These are phyloP conservation scores for Ramaria sp. DNA, from an alignment of 768 basidiomycete species.

Conservation along the genomic window DNA sequence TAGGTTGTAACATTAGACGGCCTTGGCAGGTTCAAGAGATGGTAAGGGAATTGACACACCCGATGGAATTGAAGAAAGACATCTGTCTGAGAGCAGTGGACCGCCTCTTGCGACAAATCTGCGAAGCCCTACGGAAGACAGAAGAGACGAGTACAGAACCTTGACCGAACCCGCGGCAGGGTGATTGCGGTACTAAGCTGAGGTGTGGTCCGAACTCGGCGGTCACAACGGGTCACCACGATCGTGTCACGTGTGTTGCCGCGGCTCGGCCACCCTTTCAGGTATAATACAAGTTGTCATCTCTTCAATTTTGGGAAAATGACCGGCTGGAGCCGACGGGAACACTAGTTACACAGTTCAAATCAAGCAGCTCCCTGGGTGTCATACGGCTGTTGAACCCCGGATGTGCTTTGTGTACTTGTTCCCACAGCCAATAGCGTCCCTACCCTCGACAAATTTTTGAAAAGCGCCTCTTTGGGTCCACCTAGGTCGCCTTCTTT, in stretches of 20 bases:
- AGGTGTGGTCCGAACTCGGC: not conserved
- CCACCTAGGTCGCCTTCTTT: not conserved
- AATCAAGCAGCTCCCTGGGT: too few relatives aligned
- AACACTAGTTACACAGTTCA: too few relatives aligned
- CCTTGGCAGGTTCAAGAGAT: slow-evolving; percentile 5
- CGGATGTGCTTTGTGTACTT: too few relatives aligned
- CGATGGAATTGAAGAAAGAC: slow-evolving; percentile 80
- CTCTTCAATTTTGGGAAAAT: too few relatives aligned
- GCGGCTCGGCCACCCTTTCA: too few relatives aligned
- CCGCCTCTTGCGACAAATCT: not conserved
- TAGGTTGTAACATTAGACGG: slow-evolving; percentile 8
- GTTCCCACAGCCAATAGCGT: not conserved
- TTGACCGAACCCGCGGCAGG: slow-evolving; percentile 2
- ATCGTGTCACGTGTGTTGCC: too few relatives aligned
- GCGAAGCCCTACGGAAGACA: not conserved
- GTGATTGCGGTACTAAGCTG: not conserved
- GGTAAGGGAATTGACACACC: slow-evolving; percentile 35
- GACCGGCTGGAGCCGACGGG: too few relatives aligned
- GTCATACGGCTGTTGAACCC: too few relatives aligned
- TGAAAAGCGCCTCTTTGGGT: slow-evolving; percentile 1
- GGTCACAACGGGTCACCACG: too few relatives aligned
- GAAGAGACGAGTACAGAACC: not conserved
- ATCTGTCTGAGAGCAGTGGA: slow-evolving; percentile 32
- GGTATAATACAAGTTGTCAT: too few relatives aligned
- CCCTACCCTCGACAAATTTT: slow-evolving; percentile 5